phyloP scores from a whole-genome alignment of 2,329 filamentous ascomycete genomes.

The Calonectria hawksworthii region DNA sequence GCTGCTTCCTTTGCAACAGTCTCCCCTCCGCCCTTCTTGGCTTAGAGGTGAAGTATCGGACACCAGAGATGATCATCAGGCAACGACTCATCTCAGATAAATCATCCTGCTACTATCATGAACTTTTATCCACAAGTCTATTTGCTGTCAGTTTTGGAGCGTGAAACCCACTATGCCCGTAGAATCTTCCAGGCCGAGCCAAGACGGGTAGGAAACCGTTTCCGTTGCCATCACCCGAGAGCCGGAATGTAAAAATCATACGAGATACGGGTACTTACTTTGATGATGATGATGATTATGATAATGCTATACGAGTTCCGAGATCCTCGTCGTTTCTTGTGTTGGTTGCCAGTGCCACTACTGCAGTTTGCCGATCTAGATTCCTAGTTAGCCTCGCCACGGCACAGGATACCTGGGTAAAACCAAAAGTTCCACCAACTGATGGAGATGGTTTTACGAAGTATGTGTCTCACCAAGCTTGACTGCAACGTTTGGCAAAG shows the following conservation, averaged over 20 bases:
- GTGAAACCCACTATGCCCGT: neutral
- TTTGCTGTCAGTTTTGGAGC: neutral
- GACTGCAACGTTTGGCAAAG: neutral
- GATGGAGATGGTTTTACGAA: neutral
- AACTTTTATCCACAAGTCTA: neutral
- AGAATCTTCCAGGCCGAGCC: neutral
- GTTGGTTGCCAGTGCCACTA: neutral
- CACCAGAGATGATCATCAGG: neutral
- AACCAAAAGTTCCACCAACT: neutral
- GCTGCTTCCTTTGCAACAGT: neutral
- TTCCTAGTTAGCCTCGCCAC: neutral
- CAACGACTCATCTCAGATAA: neutral
- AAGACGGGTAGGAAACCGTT: neutral
- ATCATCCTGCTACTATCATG: neutral
- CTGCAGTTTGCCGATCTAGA: neutral
- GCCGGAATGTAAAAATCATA: too few relatives aligned
- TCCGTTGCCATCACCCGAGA: neutral
- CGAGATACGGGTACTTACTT: neutral
- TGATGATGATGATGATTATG: neutral
- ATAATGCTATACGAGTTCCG: neutral
- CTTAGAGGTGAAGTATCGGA: neutral
- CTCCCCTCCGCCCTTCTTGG: neutral
- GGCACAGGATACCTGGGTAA: neutral
- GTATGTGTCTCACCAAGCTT: neutral
- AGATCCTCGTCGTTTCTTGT: neutral